Base-by-base conservation (phyloP, 768 basidiomycete genomes). In the Tulasnella sp. region DNA sequence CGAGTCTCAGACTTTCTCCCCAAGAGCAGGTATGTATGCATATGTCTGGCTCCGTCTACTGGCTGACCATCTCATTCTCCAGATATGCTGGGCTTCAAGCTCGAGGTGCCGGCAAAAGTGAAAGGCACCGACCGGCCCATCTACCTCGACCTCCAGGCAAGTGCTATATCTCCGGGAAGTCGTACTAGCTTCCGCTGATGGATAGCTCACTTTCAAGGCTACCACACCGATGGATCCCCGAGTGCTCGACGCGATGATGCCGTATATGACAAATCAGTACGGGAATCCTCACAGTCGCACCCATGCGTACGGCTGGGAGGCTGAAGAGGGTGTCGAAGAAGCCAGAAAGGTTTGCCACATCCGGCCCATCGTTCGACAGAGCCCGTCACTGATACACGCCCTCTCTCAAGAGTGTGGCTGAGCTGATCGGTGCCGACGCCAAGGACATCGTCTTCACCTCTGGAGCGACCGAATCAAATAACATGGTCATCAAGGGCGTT, bases 291-390 rank as follows among this genome's bases (percentile, higher is more conserved):
- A 99, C 85, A 97, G 96, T 85, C 92, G 98, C 79, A 99, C 98
- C 41, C 98, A 99, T 86, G 96, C 98, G 0, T 99, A 99, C 86
- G 98, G 98, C 4, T 99, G 98, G 98, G 98, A 99, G 87, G 96
- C 97, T 8, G 98, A 99, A 84, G 89, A 93, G 84, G 98, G 94
- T 0, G 95, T 98, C 9, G 98, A 99, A 85, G 92, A 93, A 81
- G 97, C 96, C 3, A 91, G 98, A 78, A 92, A 94, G 89, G 96
- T 92, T 76, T 85, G n/a, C 22, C 22, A 44, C 44, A n/a, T n/a
- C 79, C 40, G 6, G 54, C 22, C 40, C 44, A 34, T 16, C 58
- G 37, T 31, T 78, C 72, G 50, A n/a, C 42, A 72, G 48, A 50
- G 44, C 78, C 73, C 75, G 0, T 9, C 11, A 40, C n/a, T 72